Conservation (phyloP, 2,329 filamentous ascomycete genomes). For the Venturia nashicola region DNA sequence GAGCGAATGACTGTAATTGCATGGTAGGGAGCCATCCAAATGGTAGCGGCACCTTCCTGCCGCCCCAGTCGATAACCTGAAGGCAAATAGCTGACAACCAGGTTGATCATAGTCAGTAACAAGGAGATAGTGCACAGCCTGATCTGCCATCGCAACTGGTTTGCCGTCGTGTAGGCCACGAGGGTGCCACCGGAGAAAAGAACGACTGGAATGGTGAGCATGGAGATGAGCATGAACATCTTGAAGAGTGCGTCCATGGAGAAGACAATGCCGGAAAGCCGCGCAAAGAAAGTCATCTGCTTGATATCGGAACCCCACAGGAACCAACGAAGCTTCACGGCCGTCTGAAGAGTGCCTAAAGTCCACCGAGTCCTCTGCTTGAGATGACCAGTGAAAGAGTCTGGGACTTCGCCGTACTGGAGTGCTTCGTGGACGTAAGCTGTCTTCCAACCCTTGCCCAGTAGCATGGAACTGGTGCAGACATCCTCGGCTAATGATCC, state of each 20-base stretch:
- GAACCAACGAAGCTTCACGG: constrained; percentile 48
- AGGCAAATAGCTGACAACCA: constrained; percentile 46
- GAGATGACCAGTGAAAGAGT: constrained; percentile 42
- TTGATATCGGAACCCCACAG: constrained; percentile 41
- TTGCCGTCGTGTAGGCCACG: constrained; percentile 41
- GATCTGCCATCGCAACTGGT: constrained; percentile 47
- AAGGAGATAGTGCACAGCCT: constrained; percentile 41
- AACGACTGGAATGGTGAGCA: constrained; percentile 48
- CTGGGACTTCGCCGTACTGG: constrained; percentile 48
- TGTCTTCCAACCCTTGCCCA: constrained; percentile 18
- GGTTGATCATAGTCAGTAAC: constrained; percentile 41
- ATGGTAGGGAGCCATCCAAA: constrained; percentile 54
- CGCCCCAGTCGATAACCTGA: constrained; percentile 48
- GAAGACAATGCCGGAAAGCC: constrained; percentile 43
- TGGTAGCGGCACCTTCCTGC: constrained; percentile 41
- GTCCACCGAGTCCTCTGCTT: constrained; percentile 35
- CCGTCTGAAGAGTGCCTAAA: constrained; percentile 44
- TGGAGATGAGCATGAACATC: constrained; percentile 40
- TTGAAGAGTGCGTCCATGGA: constrained; percentile 39
- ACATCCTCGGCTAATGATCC: constrained; percentile 25
- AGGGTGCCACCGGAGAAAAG: constrained; percentile 44
- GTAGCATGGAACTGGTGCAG: constrained; percentile 22
- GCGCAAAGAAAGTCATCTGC: constrained; percentile 43
- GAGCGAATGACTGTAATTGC: constrained; percentile 45
- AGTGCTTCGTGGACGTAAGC: constrained; percentile 44